Evolutionary conservation across 2,329 filamentous ascomycete species (phyloP).

Genomic region (Pseudopithomyces chartarum): DNA sequence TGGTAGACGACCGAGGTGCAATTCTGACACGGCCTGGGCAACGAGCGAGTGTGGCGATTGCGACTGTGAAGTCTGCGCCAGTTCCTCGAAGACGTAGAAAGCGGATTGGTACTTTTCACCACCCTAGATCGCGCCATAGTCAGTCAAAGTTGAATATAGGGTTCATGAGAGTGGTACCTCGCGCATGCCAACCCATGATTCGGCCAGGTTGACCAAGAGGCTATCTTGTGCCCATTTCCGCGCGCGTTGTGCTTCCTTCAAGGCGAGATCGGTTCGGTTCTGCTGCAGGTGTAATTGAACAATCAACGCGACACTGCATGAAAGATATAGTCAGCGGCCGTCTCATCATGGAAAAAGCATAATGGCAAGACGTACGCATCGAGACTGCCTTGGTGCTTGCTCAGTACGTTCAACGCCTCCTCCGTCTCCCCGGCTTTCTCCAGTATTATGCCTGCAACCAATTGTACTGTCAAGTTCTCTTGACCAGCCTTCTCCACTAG

Average conservation of each 20-base stretch:
- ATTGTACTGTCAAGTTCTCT: constrained; percentile 75
- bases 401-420: constrained; percentile 78
- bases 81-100: constrained; percentile 97
- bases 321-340: background rate
- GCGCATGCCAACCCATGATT: constrained; percentile 91
- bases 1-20: constrained; percentile 85
- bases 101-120: constrained; percentile 95
- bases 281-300: constrained; percentile 91
- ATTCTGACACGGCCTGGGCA: constrained; percentile 86
- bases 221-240: constrained; percentile 95
- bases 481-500: constrained; percentile 71
- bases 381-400: constrained; percentile 80
- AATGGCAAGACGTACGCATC: constrained; percentile 62
- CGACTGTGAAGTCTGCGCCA: constrained; percentile 84
- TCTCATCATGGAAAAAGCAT: constrained; percentile 7
- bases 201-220: constrained; percentile 88
- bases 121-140: constrained; percentile 62
- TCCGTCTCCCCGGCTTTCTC: constrained; percentile 82
- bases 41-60: constrained; percentile 77
- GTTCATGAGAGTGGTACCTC: constrained; percentile 62
- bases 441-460: constrained; percentile 80
- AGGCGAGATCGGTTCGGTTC: constrained; percentile 86
- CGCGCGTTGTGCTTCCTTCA: constrained; percentile 86
- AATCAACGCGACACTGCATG: constrained; percentile 77
- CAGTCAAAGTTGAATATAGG: background rate